A percentile compares a stretch with the other conserved stretches of the same genome.
These are phyloP conservation scores for Hypocrella siamensis DNA, from an alignment of 2,329 filamentous ascomycete species.

Conservation along the genomic window DNA sequence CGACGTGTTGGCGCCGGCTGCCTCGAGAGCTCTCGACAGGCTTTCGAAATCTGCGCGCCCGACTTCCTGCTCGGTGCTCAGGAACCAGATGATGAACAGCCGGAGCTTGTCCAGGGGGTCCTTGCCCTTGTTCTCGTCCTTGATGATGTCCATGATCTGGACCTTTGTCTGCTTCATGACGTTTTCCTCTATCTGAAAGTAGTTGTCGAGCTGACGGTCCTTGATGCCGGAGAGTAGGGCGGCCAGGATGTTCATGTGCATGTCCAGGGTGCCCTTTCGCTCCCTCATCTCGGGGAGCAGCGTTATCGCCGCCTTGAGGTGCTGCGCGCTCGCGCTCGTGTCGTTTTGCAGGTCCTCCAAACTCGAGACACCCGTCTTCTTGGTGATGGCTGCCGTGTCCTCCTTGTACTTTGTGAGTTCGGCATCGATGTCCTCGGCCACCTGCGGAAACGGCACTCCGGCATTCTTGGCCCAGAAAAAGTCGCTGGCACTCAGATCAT, in stretches of 20 bases:
- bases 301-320: slow-evolving; percentile 91
- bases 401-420: slow-evolving; percentile 92
- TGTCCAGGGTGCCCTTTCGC: slow-evolving; percentile 82
- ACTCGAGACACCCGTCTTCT: slow-evolving; percentile 83
- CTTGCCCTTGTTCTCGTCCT: slow-evolving; percentile 65
- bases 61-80: slow-evolving; percentile 85
- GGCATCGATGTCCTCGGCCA: slow-evolving; percentile 88
- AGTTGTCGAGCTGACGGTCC: slow-evolving; percentile 87
- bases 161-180: slow-evolving; percentile 81
- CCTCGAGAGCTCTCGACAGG: slow-evolving; percentile 71
- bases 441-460: slow-evolving; percentile 79
- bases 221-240: slow-evolving; percentile 68
- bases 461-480: slow-evolving; percentile 97
- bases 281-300: slow-evolving; percentile 82
- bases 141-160: slow-evolving; percentile 77
- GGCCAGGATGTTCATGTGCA: slow-evolving; percentile 97
- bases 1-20: slow-evolving; percentile 59
- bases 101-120: slow-evolving; percentile 80
- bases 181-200: slow-evolving; percentile 87
- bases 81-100: slow-evolving; percentile 91
- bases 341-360: slow-evolving; percentile 89
- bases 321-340: slow-evolving; percentile 75
- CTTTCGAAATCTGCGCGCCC: slow-evolving; percentile 67
- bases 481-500: slow-evolving; percentile 78
- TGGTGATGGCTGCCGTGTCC: slow-evolving; percentile 84